Conservation (phyloP, 768 basidiomycete species). For the Chalciporus piperatus region DNA sequence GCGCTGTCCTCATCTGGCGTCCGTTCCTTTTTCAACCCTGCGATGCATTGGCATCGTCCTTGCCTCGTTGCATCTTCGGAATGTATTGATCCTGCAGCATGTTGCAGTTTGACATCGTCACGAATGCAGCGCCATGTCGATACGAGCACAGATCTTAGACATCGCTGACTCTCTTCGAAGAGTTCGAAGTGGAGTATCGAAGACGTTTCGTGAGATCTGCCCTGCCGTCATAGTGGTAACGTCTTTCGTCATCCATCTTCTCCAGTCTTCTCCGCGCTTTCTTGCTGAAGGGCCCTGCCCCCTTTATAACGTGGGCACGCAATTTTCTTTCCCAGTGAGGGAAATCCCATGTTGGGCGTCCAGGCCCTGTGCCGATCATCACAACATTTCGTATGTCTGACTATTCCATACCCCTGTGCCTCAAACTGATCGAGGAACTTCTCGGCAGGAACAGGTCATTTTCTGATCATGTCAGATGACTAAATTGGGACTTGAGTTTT, state of each 20-base stretch:
- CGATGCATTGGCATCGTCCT: background rate
- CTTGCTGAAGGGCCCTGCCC: conserved; percentile 4
- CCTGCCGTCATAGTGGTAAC: background rate
- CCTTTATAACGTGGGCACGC: background rate
- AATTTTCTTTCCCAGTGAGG: background rate
- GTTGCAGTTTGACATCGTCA: background rate
- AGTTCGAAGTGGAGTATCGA: background rate
- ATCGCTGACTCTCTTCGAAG: background rate
- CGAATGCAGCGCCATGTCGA: no score
- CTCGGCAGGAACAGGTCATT: conserved; percentile 7
- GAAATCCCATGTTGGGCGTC: background rate
- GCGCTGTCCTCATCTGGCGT: background rate
- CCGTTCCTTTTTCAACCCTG: background rate
- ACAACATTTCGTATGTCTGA: background rate
- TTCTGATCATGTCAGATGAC: conserved; percentile 2
- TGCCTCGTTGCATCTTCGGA: background rate
- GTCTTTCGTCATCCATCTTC: conserved; percentile 1
- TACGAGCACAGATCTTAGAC: no score
- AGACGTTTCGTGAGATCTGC: background rate
- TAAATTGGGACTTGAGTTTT: conserved; percentile 11
- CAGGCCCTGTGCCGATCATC: conserved; percentile 1
- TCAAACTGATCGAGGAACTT: conserved; percentile 7
- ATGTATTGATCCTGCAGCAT: background rate
- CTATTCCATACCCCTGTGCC: conserved; percentile 5
- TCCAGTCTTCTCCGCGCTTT: conserved; percentile 13